phyloP scores from a whole-genome alignment of 495 filamentous ascomycete genomes.

The Podospora pseudopauciseta region DNA sequence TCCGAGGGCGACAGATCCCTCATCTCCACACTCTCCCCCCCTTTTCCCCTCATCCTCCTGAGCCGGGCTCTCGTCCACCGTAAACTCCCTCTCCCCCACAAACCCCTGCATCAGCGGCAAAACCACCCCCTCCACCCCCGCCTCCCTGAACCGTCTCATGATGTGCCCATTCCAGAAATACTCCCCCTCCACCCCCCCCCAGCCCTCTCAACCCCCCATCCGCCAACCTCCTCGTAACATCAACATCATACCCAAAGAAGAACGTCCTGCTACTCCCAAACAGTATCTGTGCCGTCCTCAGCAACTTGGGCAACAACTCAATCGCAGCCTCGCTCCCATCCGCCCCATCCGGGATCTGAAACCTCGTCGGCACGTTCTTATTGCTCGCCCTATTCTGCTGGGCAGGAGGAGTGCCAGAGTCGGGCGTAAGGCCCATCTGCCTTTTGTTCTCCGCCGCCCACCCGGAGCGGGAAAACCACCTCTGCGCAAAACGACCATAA shows the following conservation, averaged over 20 bases:
- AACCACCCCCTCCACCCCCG: constrained; percentile 61
- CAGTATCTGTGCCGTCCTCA: constrained; percentile 75
- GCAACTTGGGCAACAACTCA: constrained; percentile 72
- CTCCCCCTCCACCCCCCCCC: constrained; percentile 67
- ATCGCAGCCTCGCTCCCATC: constrained; percentile 34
- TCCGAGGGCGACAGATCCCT: constrained; percentile 20
- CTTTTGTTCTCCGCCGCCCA: constrained; percentile 62
- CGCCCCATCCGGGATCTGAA: constrained; percentile 29
- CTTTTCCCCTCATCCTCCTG: constrained; percentile 38
- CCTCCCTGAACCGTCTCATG: constrained; percentile 66
- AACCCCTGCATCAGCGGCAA: constrained; percentile 93
- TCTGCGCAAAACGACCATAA: constrained; percentile 83
- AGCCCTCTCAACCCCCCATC: constrained; percentile 45
- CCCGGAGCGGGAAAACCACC: constrained; percentile 82
- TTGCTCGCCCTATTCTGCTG: constrained; percentile 15
- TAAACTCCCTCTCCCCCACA: constrained; percentile 81
- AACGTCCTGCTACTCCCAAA: constrained; percentile 78
- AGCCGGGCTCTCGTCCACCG: constrained; percentile 50
- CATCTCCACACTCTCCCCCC: constrained; percentile 42
- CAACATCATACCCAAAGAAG: constrained; percentile 89
- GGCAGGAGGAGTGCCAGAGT: not conserved
- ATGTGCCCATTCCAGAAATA: constrained; percentile 91
- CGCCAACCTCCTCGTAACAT: constrained; percentile 68
- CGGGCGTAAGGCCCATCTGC: constrained; percentile 51
- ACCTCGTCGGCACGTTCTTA: constrained; percentile 21